Conservation (phyloP, 768 basidiomycete genomes). For the Tricholoma matsutake region DNA sequence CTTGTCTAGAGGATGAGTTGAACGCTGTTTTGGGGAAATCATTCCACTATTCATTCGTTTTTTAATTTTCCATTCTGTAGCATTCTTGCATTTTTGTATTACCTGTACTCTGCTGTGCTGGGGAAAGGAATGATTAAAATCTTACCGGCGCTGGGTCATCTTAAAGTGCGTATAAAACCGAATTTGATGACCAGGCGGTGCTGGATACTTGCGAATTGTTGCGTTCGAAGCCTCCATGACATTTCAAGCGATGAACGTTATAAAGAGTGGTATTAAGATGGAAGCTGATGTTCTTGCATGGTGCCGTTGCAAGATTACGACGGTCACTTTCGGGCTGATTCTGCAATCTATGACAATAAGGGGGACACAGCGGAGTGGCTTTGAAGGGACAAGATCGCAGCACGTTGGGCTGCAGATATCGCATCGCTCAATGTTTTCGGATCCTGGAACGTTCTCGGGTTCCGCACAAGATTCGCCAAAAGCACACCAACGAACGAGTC, state of each 20-base stretch:
- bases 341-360: slow-evolving; percentile 33
- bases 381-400: slow-evolving; percentile 58
- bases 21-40: not conserved
- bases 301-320: too few relatives aligned
- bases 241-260: too few relatives aligned
- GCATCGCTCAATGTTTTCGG: slow-evolving; percentile 40
- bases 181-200: too few relatives aligned
- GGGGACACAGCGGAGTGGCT: slow-evolving; percentile 67
- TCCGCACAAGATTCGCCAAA: slow-evolving; percentile 57
- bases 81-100: not conserved
- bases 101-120: not conserved
- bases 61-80: not conserved
- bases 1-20: slow-evolving; percentile 30
- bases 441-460: slow-evolving; percentile 43
- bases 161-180: too few relatives aligned
- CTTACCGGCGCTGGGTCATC: not conserved
- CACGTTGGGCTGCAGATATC: slow-evolving; percentile 59
- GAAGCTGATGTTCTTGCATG: too few relatives aligned
- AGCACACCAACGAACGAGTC: slow-evolving; percentile 87
- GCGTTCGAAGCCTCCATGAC: too few relatives aligned
- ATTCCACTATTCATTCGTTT: not conserved
- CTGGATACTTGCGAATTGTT: too few relatives aligned
- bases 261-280: too few relatives aligned
- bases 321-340: not conserved
- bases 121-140: not conserved